Evolutionary conservation across 2,329 filamentous ascomycete genomes (phyloP), one percentile per base, ranked within the genome.

Genomic region (Lecanicillium sp.): DNA sequence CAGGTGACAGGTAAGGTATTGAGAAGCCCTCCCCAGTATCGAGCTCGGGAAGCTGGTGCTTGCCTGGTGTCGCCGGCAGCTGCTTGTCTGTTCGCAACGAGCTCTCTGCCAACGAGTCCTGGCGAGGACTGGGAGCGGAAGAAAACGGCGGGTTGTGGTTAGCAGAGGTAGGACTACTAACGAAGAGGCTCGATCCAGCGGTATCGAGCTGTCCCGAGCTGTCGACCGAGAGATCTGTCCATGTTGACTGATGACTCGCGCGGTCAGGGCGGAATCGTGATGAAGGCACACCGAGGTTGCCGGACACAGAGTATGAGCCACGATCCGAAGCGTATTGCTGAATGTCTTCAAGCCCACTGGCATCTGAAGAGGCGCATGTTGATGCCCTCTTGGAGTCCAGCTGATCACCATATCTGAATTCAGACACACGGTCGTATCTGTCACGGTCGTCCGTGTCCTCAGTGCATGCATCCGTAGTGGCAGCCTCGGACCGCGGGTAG

Each of bases 191-290:
- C 19, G 41, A 40, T n/a, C 45, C 32, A 36, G 46, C 12, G 45
- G 49, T 36, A 50, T 44, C 21, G 39, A 51, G 14, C 14, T 38
- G 38, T 51, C 77, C 73, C 17, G 66, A 69, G 50, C 75, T 80
- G 14, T 77, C 75, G 9, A 81, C 65, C 0, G 78, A 79, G 51
- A 77, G 74, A 56, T 82, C 78, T 21, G 78, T 81, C 78, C 78
- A 82, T n/a, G 70, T 67, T 2, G 78, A 79, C 46, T 75, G 72
- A 41, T 78, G 74, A 52, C 78, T 81, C 17, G 65, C 62, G 30
- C 77, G 69, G 50, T 79, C 60, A 67, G 51, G 65, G 62, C 35
- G 70, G 62, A 44, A 68, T 58, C 42, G 69, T 57, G 54, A 69
- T 60, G 42, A 68, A 11, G 77, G 77, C 12, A 79, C 68, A 44